Conservation (phyloP, 2,329 filamentous ascomycete genomes). For the Aspergillaceae sp. region DNA sequence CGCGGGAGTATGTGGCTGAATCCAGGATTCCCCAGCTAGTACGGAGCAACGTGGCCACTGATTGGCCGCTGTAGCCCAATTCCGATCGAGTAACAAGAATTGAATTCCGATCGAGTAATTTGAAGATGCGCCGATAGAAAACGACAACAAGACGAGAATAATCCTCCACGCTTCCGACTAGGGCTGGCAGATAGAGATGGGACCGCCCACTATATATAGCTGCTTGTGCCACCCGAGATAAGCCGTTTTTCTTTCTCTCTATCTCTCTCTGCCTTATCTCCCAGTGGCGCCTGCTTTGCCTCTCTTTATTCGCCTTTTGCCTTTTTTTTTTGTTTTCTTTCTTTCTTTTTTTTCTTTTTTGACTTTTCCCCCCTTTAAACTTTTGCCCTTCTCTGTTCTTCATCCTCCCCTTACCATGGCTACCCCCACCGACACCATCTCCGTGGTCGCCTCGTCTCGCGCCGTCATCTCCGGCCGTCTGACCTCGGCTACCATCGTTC, state of each 20-base stretch:
- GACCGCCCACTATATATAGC: too few relatives aligned
- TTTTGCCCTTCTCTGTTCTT: constrained; percentile 1
- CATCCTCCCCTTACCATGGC: constrained; percentile 8
- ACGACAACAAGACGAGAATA: too few relatives aligned
- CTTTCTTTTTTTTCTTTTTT: constrained; percentile 4
- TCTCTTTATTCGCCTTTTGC: not conserved
- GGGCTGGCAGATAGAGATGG: too few relatives aligned
- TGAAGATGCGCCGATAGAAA: too few relatives aligned
- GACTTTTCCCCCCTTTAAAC: constrained; percentile 1
- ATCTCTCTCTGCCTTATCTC: too few relatives aligned
- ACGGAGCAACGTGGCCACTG: too few relatives aligned
- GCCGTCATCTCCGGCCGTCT: constrained; percentile 69
- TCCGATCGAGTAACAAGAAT: too few relatives aligned
- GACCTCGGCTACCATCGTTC: constrained; percentile 71
- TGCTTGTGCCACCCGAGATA: not conserved
- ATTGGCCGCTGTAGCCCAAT: too few relatives aligned
- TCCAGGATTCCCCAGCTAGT: too few relatives aligned
- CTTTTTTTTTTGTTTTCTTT: constrained; percentile 6
- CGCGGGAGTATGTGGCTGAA: too few relatives aligned
- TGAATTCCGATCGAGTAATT: too few relatives aligned
- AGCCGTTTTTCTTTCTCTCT: not conserved
- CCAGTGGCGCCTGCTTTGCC: not conserved
- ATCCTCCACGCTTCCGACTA: too few relatives aligned
- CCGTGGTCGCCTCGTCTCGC: constrained; percentile 74
- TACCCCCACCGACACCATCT: constrained; percentile 43